Evolutionary conservation across 163 green algal species (phyloP).

Genomic region (Scenedesmus sp.): DNA sequence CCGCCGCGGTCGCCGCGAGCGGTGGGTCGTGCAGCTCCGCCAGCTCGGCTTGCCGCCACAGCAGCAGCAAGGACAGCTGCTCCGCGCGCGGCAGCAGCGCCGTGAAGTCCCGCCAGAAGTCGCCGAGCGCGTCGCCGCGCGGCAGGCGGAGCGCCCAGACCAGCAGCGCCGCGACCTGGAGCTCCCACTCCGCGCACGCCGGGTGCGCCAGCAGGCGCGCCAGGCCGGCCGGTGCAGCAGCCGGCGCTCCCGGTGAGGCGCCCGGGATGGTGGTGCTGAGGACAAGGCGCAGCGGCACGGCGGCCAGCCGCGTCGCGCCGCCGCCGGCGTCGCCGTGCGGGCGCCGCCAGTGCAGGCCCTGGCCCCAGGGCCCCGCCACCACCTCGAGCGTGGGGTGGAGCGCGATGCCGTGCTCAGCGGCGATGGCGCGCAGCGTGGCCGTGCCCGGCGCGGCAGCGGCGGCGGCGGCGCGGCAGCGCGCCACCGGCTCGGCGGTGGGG

Average conservation of each 20-base stretch:
- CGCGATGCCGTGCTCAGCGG: no score
- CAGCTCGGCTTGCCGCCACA: slow-evolving; percentile 27
- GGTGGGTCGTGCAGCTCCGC: slow-evolving; percentile 23
- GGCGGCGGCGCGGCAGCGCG: no score
- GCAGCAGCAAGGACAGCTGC: slow-evolving; percentile 19
- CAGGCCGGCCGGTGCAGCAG: slow-evolving; percentile 3
- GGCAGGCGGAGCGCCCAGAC: slow-evolving; percentile 28
- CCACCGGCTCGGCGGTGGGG: no score
- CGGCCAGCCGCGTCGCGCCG: not conserved
- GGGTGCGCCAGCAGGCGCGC: slow-evolving; percentile 11
- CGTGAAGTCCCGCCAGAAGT: slow-evolving; percentile 23
- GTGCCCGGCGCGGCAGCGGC: no score
- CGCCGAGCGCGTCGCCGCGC: not conserved
- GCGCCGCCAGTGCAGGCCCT: no score
- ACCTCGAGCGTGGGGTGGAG: no score
- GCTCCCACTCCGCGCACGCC: slow-evolving; percentile 13
- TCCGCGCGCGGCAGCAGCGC: not conserved
- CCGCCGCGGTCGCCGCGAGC: slow-evolving; percentile 8
- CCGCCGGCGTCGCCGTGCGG: no score
- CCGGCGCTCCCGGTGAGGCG: slow-evolving; percentile 3
- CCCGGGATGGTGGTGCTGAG: slow-evolving; percentile 32
- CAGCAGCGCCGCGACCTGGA: slow-evolving; percentile 33
- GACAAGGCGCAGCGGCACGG: slow-evolving; percentile 21
- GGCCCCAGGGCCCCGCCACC: no score
- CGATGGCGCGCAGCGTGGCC: no score